A percentile compares a stretch with the other conserved stretches of the same genome.
phyloP scores from a whole-genome alignment of 371 early-diverging fungal genomes.

The Lichtheimia ramosa region DNA sequence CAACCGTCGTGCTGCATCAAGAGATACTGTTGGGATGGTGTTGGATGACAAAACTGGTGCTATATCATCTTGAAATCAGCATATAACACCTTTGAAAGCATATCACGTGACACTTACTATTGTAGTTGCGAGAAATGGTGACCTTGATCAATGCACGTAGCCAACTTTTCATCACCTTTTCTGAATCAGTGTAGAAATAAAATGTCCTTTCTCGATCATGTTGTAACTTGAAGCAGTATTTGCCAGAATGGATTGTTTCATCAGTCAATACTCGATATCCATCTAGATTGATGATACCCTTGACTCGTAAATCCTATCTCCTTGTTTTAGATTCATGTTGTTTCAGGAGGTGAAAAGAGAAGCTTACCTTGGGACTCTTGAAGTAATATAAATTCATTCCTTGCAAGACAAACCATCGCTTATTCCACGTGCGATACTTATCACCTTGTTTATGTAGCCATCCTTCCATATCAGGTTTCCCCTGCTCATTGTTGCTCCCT shows the following conservation, averaged over 20 bases:
- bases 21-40: slow-evolving; percentile 62
- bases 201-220: slow-evolving; percentile 65
- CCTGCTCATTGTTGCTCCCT: slow-evolving; percentile 2
- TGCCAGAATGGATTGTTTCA: slow-evolving; percentile 63
- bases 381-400: slow-evolving; percentile 61
- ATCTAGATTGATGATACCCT: slow-evolving; percentile 57
- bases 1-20: slow-evolving; percentile 62
- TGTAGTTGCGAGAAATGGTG: slow-evolving; percentile 61
- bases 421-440: slow-evolving; percentile 68
- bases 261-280: slow-evolving; percentile 59
- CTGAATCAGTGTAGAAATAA: slow-evolving; percentile 65
- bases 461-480: slow-evolving; percentile 57
- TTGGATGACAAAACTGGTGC: slow-evolving; percentile 72
- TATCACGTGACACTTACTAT: not conserved
- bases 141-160: slow-evolving; percentile 72
- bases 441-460: slow-evolving; percentile 70
- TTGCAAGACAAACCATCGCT: slow-evolving; percentile 69
- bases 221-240: slow-evolving; percentile 69
- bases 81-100: too few relatives aligned
- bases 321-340: not conserved
- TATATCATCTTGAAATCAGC: slow-evolving; percentile 10
- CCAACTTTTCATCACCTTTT: slow-evolving; percentile 58
- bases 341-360: not conserved
- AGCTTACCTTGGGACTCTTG: slow-evolving; percentile 51
- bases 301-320: slow-evolving; percentile 51